Base-by-base conservation (phyloP, 306 rosid species). In the Gastrolobium bilobum region DNA sequence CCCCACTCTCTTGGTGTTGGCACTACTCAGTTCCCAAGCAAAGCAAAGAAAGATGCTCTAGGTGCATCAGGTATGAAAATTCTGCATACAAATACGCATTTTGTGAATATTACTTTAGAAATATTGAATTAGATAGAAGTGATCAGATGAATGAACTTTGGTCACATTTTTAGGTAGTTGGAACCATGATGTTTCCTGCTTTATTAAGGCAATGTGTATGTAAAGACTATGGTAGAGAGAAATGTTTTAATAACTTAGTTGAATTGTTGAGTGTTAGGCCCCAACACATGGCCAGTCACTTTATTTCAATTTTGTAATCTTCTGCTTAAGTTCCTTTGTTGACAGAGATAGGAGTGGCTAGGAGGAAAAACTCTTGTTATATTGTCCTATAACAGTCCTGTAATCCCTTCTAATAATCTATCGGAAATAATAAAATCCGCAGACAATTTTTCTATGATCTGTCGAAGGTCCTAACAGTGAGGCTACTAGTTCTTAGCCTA, bases 31-130 rank as follows among this genome's bases (percentile, higher is more conserved):
- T 37, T 26, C 38, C 11, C 4, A 4, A 4, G 0, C 33, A 29
- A 48, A 11, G 14, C 11, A 14, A 42, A 42, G 10, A 40, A 56
- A 42, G 77, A 46, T 26, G 37, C 59, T 33, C 31, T 58, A 3
- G 56, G 39, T 42, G 56, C 33, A 26, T 69, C 76, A 37, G 84
- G 84, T 82, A 59, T 60, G 79, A 47, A 82, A 73, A 13, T 53
- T 46, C 39, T 31, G 35, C 65, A 4, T 20, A 50, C 37, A 13
- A n/a, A 56, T 76, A 62, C 7, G 59, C 30, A 47, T 38, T 37
- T 46, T 42, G 46, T 34, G 39, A 71, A 38, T 70, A 68, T 2
- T 51, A 7, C 59, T 44, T 68, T 40, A 37, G n/a, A 14, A 37
- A 10, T 53, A 52, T n/a, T 79, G 68, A 67, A 62, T 76, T 72